Evolutionary conservation across 1,284 basidiomycete genomes (phyloP).

Genomic region (Ceratobasidium sp.): DNA sequence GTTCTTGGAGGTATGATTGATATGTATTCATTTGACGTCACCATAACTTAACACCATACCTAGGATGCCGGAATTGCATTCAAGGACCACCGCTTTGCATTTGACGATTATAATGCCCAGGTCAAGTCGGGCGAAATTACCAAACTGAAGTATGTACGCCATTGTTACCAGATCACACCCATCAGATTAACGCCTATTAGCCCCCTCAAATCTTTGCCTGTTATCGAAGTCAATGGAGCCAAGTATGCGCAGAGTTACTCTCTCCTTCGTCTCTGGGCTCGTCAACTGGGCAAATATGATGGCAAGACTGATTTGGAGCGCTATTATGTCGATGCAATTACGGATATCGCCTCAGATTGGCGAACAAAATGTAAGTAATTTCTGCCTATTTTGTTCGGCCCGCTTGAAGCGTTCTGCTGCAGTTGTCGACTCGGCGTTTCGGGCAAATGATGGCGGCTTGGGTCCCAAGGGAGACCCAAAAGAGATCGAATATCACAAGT

Average conservation of each 20-base stretch:
- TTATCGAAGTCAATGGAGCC: conserved; percentile 17
- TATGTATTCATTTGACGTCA: neutral
- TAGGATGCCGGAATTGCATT: conserved; percentile 43
- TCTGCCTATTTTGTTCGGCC: neutral
- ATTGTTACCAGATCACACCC: too few species aligned
- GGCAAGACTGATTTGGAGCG: conserved; percentile 38
- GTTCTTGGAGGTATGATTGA: conserved; percentile 32
- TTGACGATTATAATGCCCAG: conserved; percentile 31
- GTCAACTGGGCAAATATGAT: conserved; percentile 37
- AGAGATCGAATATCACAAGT: conserved; percentile 39
- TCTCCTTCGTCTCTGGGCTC: conserved; percentile 33
- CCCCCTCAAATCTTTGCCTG: conserved; percentile 36
- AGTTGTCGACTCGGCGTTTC: conserved; percentile 37
- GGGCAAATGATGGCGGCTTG: neutral
- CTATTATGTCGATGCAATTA: conserved; percentile 41
- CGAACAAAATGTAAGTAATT: conserved; percentile 26
- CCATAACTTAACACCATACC: neutral
- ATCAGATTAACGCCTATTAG: conserved; percentile 2
- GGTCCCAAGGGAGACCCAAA: conserved; percentile 16
- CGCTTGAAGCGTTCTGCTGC: neutral
- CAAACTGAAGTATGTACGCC: conserved; percentile 22
- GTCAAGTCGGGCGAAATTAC: conserved; percentile 36
- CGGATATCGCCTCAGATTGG: conserved; percentile 43
- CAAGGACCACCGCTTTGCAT: conserved; percentile 30
- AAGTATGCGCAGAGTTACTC: conserved; percentile 37